These are phyloP conservation scores for Gossypioides kirkii DNA, from an alignment of 345 rosid genomes.

Conservation along the genomic window DNA sequence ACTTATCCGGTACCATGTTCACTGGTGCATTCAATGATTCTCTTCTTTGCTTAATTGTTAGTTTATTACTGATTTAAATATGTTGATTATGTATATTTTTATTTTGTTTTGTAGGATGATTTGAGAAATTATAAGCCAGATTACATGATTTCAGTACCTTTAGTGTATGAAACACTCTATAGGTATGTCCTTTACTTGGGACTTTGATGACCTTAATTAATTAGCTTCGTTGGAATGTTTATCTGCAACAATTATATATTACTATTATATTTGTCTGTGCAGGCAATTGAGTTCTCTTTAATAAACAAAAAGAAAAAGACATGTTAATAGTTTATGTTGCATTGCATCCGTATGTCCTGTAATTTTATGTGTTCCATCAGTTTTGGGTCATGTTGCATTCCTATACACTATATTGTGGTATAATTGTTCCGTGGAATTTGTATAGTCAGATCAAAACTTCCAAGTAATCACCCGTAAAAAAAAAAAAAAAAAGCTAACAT, in stretches of 20 bases:
- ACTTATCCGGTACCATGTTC: not conserved
- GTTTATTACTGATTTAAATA: not conserved
- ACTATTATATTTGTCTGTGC: not conserved
- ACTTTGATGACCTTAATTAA: not conserved
- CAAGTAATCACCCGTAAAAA: too few relatives aligned
- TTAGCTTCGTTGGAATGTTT: not conserved
- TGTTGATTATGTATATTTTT: not conserved
- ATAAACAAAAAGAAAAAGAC: not conserved
- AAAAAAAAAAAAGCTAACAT: too few relatives aligned
- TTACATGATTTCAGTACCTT: slow-evolving; percentile 83
- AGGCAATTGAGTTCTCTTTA: not conserved
- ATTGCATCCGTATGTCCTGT: not conserved
- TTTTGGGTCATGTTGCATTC: not conserved
- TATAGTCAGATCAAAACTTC: too few relatives aligned
- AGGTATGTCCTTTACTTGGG: slow-evolving; percentile 37
- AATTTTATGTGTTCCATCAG: not conserved
- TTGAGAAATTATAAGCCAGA: slow-evolving; percentile 73
- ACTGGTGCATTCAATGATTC: not conserved
- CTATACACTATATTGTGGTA: not conserved
- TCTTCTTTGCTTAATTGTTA: not conserved
- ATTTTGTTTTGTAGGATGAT: slow-evolving; percentile 55
- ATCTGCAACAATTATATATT: not conserved
- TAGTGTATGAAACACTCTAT: slow-evolving; percentile 90
- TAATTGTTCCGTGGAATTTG: too few relatives aligned
- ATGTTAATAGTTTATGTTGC: not conserved